A percentile compares a stretch with the other conserved stretches of the same genome.
phyloP scores from a whole-genome alignment of 495 filamentous ascomycete species.

The Annulohypoxylon nitens region DNA sequence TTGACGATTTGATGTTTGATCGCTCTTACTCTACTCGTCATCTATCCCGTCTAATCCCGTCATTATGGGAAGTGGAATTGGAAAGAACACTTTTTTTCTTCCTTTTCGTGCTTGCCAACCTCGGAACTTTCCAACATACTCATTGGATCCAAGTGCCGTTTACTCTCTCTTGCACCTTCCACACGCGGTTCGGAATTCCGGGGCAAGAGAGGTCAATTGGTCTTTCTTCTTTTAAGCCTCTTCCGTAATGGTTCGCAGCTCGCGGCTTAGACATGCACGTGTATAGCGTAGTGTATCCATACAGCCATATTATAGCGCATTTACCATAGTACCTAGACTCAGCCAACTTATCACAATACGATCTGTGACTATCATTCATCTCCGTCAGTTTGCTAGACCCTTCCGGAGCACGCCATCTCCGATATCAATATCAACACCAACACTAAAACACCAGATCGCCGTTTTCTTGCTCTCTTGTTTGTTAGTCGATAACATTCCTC shows the following conservation, averaged over 20 bases:
- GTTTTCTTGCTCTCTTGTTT: slow-evolving; percentile 9
- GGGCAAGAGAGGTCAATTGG: background rate
- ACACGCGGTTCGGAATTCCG: slow-evolving; percentile 31
- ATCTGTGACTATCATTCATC: slow-evolving; percentile 30
- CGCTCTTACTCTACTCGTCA: slow-evolving; percentile 25
- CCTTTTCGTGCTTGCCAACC: slow-evolving; percentile 20
- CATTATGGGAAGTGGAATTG: background rate
- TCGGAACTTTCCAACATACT: slow-evolving; percentile 34
- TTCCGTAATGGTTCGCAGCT: background rate
- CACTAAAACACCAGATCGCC: background rate
- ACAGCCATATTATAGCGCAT: background rate
- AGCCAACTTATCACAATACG: slow-evolving; percentile 17
- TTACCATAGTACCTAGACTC: background rate
- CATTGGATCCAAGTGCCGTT: slow-evolving; percentile 34
- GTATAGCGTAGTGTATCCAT: background rate
- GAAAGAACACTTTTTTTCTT: slow-evolving; percentile 18
- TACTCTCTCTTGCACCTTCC: slow-evolving; percentile 23
- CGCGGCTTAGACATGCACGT: slow-evolving; percentile 2
- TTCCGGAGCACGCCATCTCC: slow-evolving; percentile 15
- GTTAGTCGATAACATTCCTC: slow-evolving; percentile 16
- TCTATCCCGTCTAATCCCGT: background rate
- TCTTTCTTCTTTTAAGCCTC: slow-evolving; percentile 25
- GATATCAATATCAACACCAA: slow-evolving; percentile 5
- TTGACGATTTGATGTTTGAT: background rate
- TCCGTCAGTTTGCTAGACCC: slow-evolving; percentile 31